A percentile compares a stretch with the other conserved stretches of the same genome.
Conservation (phyloP, 2,329 filamentous ascomycete species). For the Cytospora piceicola region DNA sequence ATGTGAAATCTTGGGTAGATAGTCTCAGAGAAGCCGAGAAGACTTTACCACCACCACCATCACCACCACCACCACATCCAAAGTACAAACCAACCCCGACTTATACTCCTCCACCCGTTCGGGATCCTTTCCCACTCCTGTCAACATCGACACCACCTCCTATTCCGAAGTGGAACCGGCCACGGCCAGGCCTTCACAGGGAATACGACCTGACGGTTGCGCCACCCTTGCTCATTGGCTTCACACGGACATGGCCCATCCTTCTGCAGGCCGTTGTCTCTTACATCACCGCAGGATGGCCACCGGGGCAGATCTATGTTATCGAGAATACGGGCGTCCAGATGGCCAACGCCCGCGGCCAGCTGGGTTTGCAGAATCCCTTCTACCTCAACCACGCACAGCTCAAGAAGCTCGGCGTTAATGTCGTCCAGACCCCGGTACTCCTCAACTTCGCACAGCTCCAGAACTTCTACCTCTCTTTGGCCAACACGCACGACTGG, state of each 20-base stretch:
- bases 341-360: constrained; percentile 53
- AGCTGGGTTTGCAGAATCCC: constrained; percentile 57
- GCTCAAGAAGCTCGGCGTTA: constrained; percentile 52
- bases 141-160: constrained; percentile 43
- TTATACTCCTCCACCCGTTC: constrained; percentile 39
- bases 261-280: constrained; percentile 59
- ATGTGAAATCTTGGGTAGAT: constrained; percentile 10
- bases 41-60: neutral
- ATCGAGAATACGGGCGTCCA: constrained; percentile 64
- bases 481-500: constrained; percentile 49
- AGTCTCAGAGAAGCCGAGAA: neutral
- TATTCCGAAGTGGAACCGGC: constrained; percentile 50
- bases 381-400: constrained; percentile 59
- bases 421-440: constrained; percentile 53
- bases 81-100: constrained; percentile 37
- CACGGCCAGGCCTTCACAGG: constrained; percentile 44
- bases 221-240: constrained; percentile 62
- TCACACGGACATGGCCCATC: constrained; percentile 59
- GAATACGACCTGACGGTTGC: constrained; percentile 43
- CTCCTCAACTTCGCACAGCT: constrained; percentile 57
- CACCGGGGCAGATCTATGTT: constrained; percentile 58
- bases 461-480: constrained; percentile 56
- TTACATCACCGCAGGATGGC: constrained; percentile 65
- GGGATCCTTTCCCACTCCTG: constrained; percentile 49
- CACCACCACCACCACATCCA: constrained; percentile 5